Percentiles rank a stretch among this genome's conserved stretches.
These are phyloP conservation scores for Scytalidium lignicola DNA, from an alignment of 2,329 filamentous ascomycete genomes.

Conservation along the genomic window DNA sequence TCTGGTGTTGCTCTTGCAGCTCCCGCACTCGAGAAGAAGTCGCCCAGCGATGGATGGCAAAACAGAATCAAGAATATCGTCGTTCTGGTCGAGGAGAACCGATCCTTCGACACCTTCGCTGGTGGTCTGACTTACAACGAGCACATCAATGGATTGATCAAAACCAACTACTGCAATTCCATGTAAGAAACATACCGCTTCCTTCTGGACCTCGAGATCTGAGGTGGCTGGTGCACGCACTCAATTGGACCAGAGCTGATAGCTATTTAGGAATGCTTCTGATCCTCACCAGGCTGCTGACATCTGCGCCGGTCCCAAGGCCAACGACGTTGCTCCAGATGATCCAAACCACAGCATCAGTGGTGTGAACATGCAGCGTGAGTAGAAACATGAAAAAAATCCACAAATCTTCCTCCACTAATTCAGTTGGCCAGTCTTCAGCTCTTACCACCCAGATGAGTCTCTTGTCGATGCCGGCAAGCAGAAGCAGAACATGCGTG, in stretches of 20 bases:
- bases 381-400: neutral
- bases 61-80: constrained; percentile 43
- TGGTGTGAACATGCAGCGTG: constrained; percentile 35
- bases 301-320: constrained; percentile 32
- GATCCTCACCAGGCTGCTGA: constrained; percentile 20
- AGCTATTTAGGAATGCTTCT: constrained; percentile 18
- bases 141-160: constrained; percentile 31
- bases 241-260: neutral
- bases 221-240: constrained; percentile 3
- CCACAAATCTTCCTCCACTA: neutral
- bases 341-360: constrained; percentile 38
- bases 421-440: constrained; percentile 26
- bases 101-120: constrained; percentile 34
- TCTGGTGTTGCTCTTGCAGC: constrained; percentile 15
- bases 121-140: constrained; percentile 34
- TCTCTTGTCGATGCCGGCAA: constrained; percentile 10
- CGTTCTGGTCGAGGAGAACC: constrained; percentile 39
- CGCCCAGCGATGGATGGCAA: constrained; percentile 18
- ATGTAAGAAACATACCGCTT: constrained; percentile 21
- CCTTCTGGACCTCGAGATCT: constrained; percentile 11
- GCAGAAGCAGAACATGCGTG: constrained; percentile 29
- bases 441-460: constrained; percentile 31
- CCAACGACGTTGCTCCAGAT: constrained; percentile 34
- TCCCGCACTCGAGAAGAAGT: constrained; percentile 9
- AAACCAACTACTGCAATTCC: constrained; percentile 35